phyloP scores from a whole-genome alignment of 148 eudicot species.

The Rhododendron vialii region DNA sequence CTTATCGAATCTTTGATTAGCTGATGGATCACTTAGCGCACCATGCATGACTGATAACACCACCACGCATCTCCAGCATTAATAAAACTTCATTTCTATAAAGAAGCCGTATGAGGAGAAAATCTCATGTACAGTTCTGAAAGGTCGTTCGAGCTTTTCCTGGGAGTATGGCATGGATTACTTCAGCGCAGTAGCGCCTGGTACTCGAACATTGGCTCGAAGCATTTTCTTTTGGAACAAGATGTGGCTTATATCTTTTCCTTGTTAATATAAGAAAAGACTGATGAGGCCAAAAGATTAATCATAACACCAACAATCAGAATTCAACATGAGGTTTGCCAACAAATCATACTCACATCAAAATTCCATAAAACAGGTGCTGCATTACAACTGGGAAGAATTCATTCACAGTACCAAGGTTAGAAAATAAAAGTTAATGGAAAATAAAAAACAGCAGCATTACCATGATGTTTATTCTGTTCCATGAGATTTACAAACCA shows the following conservation, averaged over 20 bases:
- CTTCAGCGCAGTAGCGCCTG: too few relatives aligned
- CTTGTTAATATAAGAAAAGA: background rate
- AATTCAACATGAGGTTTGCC: background rate
- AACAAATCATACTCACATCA: background rate
- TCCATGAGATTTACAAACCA: constrained; percentile 69
- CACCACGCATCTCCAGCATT: background rate
- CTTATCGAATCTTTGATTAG: background rate
- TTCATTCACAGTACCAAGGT: background rate
- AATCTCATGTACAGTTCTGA: too few relatives aligned
- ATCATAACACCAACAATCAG: background rate
- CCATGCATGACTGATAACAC: background rate
- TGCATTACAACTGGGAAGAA: background rate
- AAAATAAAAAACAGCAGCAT: constrained; percentile 12
- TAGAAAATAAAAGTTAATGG: background rate
- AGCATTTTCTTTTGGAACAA: background rate
- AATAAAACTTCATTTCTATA: background rate
- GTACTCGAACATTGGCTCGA: too few relatives aligned
- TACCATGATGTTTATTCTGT: constrained; percentile 87
- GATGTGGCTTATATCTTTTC: background rate
- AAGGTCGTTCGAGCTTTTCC: too few relatives aligned
- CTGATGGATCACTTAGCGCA: background rate
- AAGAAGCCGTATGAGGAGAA: background rate
- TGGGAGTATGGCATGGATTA: too few relatives aligned
- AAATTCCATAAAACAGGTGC: background rate
- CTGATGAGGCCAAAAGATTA: background rate